Evolutionary conservation across 345 rosid species (phyloP).

Genomic region (Eucalyptus melliodora): DNA sequence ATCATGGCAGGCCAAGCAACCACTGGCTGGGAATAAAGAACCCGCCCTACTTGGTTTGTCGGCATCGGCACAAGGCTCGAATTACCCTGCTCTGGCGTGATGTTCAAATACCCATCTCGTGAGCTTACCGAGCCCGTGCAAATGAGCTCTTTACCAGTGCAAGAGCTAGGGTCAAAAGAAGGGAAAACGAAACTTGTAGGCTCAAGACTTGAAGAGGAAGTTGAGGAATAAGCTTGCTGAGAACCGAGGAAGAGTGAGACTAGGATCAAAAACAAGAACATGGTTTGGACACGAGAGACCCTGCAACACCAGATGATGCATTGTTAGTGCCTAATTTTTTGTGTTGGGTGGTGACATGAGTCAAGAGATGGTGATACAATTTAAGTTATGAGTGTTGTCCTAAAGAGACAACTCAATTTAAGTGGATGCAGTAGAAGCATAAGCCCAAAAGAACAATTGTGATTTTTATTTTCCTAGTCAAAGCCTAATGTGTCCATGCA

Average conservation of each 20-base stretch:
- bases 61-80: not conserved
- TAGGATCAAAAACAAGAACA: not conserved
- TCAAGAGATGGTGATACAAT: too few relatives aligned
- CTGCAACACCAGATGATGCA: not conserved
- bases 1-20: slow-evolving; percentile 21
- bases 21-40: slow-evolving; percentile 6
- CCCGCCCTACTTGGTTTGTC: slow-evolving; percentile 6
- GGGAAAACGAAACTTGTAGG: not conserved
- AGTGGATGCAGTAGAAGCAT: not conserved
- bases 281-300: not conserved
- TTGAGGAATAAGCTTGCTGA: not conserved
- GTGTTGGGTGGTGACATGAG: too few relatives aligned
- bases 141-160: slow-evolving; percentile 3
- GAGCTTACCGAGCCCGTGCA: slow-evolving; percentile 12
- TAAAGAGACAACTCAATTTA: not conserved
- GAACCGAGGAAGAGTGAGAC: not conserved
- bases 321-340: not conserved
- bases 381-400: not conserved
- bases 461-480: not conserved
- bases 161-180: slow-evolving; percentile 1
- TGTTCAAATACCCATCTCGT: slow-evolving; percentile 6
- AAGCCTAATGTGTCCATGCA: not conserved
- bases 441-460: not conserved
- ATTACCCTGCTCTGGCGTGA: slow-evolving; percentile 5
- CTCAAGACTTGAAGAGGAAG: not conserved